Base-by-base conservation (phyloP, 768 basidiomycete genomes). In the Zangia roseola region DNA sequence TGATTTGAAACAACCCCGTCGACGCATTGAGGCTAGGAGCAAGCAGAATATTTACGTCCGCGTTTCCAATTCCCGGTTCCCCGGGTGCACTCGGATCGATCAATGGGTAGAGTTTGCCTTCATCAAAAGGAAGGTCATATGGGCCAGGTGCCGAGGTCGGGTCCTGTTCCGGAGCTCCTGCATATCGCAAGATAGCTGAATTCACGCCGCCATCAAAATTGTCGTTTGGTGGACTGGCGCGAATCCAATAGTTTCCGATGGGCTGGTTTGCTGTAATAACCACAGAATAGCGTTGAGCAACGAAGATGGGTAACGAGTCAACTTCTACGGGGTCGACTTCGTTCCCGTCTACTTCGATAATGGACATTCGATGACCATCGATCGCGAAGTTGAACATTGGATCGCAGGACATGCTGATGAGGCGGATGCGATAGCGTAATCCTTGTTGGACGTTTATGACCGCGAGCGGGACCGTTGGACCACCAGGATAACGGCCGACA, bases 321-420 rank as follows among this genome's bases (percentile, higher is more conserved):
- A 78, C 78, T 5, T 64, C 61, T 10, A 75, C 60, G 1, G 81
- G 76, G 20, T 58, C 34, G 0, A 71, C 71, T 53, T 74, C 74
- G 36, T 61, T 65, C 1, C 75, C 72, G 38, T 83, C 81, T 2
- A 62, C 76, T 54, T 82, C 80, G 33, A 83, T 81, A 43, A 83
- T 65, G 6, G 75, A 79, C 69, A 80, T 56, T 6, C 59, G 59
- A 47, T 80, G 78, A 9, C 69, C 64, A 52, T 78, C 74, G 28
- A 80, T 73, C 2, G 71, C 63, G 57, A 80, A 78, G 24, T 59
- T 63, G 58, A 69, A 78, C n/a, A n/a, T n/a, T n/a, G n/a, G n/a
- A n/a, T n/a, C n/a, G n/a, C n/a, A n/a, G n/a, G n/a, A n/a, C n/a
- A n/a, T n/a, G n/a, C n/a, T n/a, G n/a, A n/a, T n/a, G n/a, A n/a